Percentiles rank a stretch among this genome's conserved stretches.
These are phyloP conservation scores for Citrus unshiu DNA, from an alignment of 345 rosid genomes.

Conservation along the genomic window DNA sequence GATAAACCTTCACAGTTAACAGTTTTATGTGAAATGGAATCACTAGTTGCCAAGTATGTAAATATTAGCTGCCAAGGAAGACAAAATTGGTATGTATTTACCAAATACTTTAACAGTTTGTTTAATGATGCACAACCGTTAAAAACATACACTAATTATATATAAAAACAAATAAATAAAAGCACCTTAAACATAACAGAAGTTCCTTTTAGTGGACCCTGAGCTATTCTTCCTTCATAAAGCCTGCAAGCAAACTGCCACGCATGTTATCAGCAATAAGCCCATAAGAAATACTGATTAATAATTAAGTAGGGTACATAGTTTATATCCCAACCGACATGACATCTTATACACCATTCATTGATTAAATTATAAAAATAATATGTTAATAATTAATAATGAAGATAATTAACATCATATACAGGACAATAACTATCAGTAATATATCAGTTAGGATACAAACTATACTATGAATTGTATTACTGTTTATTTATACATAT, in stretches of 20 bases:
- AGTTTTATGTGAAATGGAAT: neutral
- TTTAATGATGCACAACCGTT: neutral
- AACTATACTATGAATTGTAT: too few species aligned
- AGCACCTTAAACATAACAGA: conserved; percentile 71
- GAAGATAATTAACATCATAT: too few species aligned
- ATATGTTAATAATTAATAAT: too few species aligned
- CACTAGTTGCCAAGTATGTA: neutral
- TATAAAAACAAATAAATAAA: conserved; percentile 1
- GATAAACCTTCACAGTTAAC: conserved; percentile 67
- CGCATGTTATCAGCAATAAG: conserved; percentile 29
- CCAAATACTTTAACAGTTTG: neutral
- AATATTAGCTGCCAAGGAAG: too few species aligned
- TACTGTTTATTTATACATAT: too few species aligned
- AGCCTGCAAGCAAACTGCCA: conserved; percentile 77
- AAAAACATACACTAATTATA: neutral
- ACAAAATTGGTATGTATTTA: neutral
- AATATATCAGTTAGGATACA: too few species aligned
- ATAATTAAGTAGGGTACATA: too few species aligned
- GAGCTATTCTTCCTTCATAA: conserved; percentile 86
- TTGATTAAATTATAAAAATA: too few species aligned
- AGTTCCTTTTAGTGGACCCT: conserved; percentile 67
- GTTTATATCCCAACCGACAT: too few species aligned
- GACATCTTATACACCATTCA: too few species aligned
- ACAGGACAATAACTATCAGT: too few species aligned
- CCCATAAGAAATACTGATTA: conserved; percentile 14